Evolutionary conservation across 2,329 filamentous ascomycete species (phyloP), one percentile per base, ranked within the genome.

Genomic region (Penicillium sp.): DNA sequence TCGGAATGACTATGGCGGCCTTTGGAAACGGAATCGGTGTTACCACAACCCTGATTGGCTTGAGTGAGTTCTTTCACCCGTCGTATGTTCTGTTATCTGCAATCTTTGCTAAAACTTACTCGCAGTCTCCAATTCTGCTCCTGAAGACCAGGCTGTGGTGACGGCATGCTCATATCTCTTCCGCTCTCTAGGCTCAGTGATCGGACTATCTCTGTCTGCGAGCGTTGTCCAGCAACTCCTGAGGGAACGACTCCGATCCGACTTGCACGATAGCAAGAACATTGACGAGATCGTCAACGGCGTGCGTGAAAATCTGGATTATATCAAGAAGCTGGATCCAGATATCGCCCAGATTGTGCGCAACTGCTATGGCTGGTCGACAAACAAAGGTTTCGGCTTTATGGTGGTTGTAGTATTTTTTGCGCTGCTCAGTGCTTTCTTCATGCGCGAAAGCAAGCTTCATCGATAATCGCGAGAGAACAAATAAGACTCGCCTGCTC

Each of bases 151-250:
- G 56, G 88, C 89, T 2, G 82, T 92, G 1, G 87, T 85, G 4
- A 88, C 89, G 15, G 89, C 89, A 7, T 90, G 87, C 68, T 88
- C 85, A 18, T 93, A 93, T 71, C 82, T 93, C 23, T 93, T 93
- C 77, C 85, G 89, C 36, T 87, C 86, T 1, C 77, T 92, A 0
- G 89, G 84, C 10, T 81, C 79, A 15, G 82, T 85, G 9, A 79
- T 85, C 36, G 82, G 88, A 10, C 78, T 91, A 50, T 87, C 86
- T n/a, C 74, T 89, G 52, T 82, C 82, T 46, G 84, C 87, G 1
- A 88, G 87, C 1, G 79, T 89, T 7, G 81, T 90, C 42, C 90
- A 93, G 66, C 84, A 88, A 64, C 78, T 79, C 2, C 76, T 93
- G 18, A 78, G 87, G 15, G 74, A 73, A 2, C 75, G 81, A 43